Percentiles rank a stretch among this genome's conserved stretches.
Evolutionary conservation across 441 rosid genomes (phyloP).

Genomic region (Aquilaria agallochum): DNA sequence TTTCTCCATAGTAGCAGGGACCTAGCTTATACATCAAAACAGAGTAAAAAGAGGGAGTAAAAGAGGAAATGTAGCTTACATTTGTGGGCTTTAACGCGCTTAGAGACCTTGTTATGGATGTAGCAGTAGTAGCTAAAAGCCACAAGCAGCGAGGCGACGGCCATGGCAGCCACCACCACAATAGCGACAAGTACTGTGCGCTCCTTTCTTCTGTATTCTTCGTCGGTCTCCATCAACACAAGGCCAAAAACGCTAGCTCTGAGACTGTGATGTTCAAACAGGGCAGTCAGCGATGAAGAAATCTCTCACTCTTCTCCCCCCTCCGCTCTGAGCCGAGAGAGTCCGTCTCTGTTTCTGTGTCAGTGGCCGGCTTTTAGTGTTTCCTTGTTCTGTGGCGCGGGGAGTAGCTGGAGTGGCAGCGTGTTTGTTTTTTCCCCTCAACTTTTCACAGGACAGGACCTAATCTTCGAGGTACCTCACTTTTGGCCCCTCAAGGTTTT

Average conservation of each 20-base stretch:
- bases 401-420: slow-evolving; percentile 19
- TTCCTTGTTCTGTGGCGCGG: slow-evolving; percentile 40
- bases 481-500: no score
- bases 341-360: slow-evolving; percentile 6
- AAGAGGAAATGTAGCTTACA: slow-evolving; percentile 24
- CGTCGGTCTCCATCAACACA: slow-evolving; percentile 31
- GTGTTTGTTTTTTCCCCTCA: slow-evolving; percentile 3
- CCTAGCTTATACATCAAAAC: no score
- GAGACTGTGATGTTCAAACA: background rate
- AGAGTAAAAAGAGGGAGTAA: background rate
- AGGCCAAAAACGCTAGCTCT: slow-evolving; percentile 25
- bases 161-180: slow-evolving; percentile 70
- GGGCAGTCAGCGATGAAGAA: background rate
- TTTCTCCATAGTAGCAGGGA: no score
- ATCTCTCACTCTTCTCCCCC: no score
- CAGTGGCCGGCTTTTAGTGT: slow-evolving; percentile 15
- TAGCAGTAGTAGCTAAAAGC: slow-evolving; percentile 95
- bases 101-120: slow-evolving; percentile 72
- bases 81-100: slow-evolving; percentile 37
- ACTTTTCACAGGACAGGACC: slow-evolving; percentile 11
- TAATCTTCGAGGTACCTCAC: slow-evolving; percentile 3
- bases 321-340: no score
- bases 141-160: slow-evolving; percentile 63
- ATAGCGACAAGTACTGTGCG: slow-evolving; percentile 60
- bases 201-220: slow-evolving; percentile 49